A percentile compares a stretch with the other conserved stretches of the same genome.
Conservation (phyloP, 345 rosid genomes). For the Euphorbia pulcherrima region DNA sequence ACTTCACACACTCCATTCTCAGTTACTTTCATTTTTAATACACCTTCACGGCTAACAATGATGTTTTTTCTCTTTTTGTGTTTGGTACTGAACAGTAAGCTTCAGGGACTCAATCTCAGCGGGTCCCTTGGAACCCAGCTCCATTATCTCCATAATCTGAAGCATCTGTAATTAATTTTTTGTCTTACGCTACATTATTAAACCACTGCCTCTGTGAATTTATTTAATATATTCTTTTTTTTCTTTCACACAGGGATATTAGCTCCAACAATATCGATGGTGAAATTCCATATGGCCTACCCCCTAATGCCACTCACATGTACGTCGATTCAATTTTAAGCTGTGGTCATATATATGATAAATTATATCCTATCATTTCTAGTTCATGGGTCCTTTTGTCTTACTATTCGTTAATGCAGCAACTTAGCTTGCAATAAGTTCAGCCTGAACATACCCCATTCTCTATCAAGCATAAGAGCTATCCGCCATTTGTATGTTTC, state of each 20-base stretch:
- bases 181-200: slow-evolving; percentile 1
- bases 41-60: background rate
- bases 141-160: slow-evolving; percentile 57
- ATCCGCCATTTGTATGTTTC: slow-evolving; percentile 63
- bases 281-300: slow-evolving; percentile 68
- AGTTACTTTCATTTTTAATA: background rate
- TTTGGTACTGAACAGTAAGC: slow-evolving; percentile 35
- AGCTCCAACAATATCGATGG: slow-evolving; percentile 65
- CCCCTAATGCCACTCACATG: slow-evolving; percentile 77
- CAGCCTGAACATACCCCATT: slow-evolving; percentile 58
- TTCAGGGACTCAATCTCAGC: slow-evolving; percentile 53
- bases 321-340: slow-evolving; percentile 33
- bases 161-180: slow-evolving; percentile 54
- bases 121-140: slow-evolving; percentile 71
- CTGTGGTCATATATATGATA: slow-evolving; percentile 6
- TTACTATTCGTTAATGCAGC: slow-evolving; percentile 34
- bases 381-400: background rate
- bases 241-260: slow-evolving; percentile 53
- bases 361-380: background rate
- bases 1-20: slow-evolving; percentile 10
- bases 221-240: slow-evolving; percentile 1
- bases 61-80: slow-evolving; percentile 13
- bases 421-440: slow-evolving; percentile 73
- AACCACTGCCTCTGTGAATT: slow-evolving; percentile 2
- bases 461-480: slow-evolving; percentile 49